Evolutionary conservation across 2,329 filamentous ascomycete genomes (phyloP).

Genomic region (Pyrenochaeta sp.): DNA sequence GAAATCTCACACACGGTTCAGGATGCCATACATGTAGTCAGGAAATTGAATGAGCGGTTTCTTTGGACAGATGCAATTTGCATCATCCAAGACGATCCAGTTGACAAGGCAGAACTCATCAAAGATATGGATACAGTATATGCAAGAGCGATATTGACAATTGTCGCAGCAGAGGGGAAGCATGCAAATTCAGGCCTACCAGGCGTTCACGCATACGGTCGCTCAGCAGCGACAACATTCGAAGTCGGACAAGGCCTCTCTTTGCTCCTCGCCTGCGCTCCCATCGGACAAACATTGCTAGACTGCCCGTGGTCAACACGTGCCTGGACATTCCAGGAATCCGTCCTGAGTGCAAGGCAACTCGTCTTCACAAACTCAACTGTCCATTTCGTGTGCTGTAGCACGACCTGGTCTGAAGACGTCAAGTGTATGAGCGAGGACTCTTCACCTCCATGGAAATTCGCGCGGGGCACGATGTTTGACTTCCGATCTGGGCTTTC

Average conservation of each 20-base stretch:
- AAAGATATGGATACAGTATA: slow-evolving; percentile 7
- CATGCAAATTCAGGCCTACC: slow-evolving; percentile 5
- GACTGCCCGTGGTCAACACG: background rate
- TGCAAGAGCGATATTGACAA: background rate
- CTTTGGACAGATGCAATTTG: slow-evolving; percentile 11
- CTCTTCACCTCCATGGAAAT: background rate
- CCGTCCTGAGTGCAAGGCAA: background rate
- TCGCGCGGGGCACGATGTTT: background rate
- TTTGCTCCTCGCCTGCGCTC: background rate
- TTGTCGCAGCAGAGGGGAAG: slow-evolving; percentile 2
- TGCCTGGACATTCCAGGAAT: background rate
- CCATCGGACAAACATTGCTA: background rate
- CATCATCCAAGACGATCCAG: slow-evolving; percentile 7
- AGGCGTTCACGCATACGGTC: background rate
- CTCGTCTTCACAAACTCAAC: background rate
- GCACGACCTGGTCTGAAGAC: background rate
- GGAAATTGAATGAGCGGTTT: background rate
- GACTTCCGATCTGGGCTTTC: background rate
- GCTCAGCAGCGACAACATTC: background rate
- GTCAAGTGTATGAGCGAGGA: background rate
- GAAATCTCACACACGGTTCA: no score
- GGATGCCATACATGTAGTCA: background rate
- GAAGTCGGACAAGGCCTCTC: background rate
- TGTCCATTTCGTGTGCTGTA: background rate
- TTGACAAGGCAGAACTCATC: background rate